Evolutionary conservation across 352 stramenopile species (phyloP), one percentile per base, ranked within the genome.

Genomic region (Globisporangium sylvaticum): DNA sequence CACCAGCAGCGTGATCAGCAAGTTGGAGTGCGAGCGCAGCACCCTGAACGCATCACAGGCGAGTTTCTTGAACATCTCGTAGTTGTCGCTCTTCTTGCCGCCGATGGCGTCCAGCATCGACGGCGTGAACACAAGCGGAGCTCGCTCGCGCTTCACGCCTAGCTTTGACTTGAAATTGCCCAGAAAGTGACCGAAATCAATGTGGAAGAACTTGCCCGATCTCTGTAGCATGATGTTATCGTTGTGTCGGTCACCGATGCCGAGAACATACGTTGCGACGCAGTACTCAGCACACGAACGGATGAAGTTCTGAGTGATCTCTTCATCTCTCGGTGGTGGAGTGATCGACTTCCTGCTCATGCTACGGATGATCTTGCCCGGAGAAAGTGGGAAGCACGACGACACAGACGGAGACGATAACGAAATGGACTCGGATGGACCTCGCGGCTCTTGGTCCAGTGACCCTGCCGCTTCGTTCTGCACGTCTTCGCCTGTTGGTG

Each of bases 161-260:
- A 96, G 65, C 66, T 98, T 98, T 25, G 77, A 90, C 75, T 98
- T 98, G 74, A 97, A 98, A 57, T 98, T 96, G n/a, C 94, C 94
- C 29, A 98, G 72, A 59, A 98, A 98, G 68, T 98, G 94, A 1
- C 96, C 95, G 69, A 98, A 98, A 62, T 98, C 96, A 59, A 98
- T 98, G 84, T 98, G 96, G 75, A 98, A 98, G 25, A 98, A 86
- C 66, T 96, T 96, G 0, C 95, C 95, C 5, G 93, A 89, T 20
- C 82, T 80, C 68, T 96, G 96, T 54, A 98, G 74, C 96, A 98
- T 98, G 59, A 98, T 87, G 70, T 98, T 98, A 72, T 98, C 94
- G 67, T 97, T 97, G 76, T 98, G 94, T 7, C 94, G 88, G 62
- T 98, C 94, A 8, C 94, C 94, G 39, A 98, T 94, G 32, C 95